Conservation (phyloP, 2,329 filamentous ascomycete genomes). For the Fusarium nodosum region DNA sequence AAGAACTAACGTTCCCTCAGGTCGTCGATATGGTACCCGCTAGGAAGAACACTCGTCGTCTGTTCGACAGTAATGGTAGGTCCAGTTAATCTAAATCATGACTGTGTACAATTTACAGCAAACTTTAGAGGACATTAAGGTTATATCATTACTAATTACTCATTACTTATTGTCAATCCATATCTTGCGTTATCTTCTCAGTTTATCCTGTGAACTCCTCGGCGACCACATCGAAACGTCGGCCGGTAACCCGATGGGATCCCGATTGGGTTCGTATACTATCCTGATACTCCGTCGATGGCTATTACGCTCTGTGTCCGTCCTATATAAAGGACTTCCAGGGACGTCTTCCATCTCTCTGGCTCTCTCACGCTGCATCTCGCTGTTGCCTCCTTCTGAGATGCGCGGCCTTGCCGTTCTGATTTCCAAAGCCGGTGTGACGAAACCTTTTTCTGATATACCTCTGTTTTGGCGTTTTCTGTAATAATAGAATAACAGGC, state of each 20-base stretch:
- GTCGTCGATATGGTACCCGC: background rate
- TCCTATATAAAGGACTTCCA: background rate
- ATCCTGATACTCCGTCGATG: background rate
- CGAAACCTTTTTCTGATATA: background rate
- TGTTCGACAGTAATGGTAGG: too few species aligned
- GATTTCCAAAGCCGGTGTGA: background rate
- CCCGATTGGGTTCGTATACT: background rate
- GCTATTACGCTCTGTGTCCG: background rate
- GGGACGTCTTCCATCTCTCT: background rate
- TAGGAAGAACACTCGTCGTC: too few species aligned
- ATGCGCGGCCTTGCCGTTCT: accelerated
- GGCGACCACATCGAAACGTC: slow-evolving; percentile 4
- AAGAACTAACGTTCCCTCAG: background rate
- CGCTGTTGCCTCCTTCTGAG: background rate
- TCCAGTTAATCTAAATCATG: accelerated
- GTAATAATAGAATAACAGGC: slow-evolving; percentile 1
- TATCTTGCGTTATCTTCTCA: background rate
- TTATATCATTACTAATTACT: slow-evolving; percentile 8
- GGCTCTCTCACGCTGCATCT: background rate
- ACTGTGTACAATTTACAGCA: accelerated
- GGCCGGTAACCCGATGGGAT: slow-evolving; percentile 11
- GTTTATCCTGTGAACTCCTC: slow-evolving; percentile 2
- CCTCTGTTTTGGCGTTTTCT: slow-evolving; percentile 3
- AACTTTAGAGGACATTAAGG: background rate
- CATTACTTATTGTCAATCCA: background rate